These are phyloP conservation scores for Chlamydomonas sp. DNA, from an alignment of 139 green algal genomes.

Conservation along the genomic window DNA sequence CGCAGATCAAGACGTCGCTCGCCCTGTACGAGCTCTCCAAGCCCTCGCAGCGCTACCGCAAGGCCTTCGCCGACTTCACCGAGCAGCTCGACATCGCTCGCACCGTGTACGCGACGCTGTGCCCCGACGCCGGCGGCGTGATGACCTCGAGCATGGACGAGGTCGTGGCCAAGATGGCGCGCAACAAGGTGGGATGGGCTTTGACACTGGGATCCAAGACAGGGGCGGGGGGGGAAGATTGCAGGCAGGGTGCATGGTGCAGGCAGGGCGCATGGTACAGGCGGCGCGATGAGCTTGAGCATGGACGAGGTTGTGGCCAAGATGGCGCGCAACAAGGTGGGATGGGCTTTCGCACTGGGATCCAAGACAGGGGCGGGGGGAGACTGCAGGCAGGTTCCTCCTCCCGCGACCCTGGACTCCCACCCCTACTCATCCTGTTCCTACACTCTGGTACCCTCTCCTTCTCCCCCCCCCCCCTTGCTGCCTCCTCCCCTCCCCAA, in stretches of 20 bases:
- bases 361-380: no score
- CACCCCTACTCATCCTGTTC: no score
- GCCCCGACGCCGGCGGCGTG: constrained; percentile 33
- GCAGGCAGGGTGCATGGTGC: no score
- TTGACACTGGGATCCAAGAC: background rate
- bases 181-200: constrained; percentile 46
- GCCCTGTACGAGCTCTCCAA: constrained; percentile 36
- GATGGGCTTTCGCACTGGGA: no score
- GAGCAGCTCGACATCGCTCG: constrained; percentile 45
- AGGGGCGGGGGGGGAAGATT: background rate
- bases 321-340: constrained; percentile 57
- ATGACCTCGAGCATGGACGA: constrained; percentile 45
- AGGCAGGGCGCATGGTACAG: no score
- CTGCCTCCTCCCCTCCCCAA: no score
- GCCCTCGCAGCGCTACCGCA: constrained; percentile 42
- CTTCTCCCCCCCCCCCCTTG: no score
- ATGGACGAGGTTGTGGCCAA: constrained; percentile 61
- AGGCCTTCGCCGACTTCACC: constrained; percentile 35
- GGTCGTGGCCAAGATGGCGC: constrained; percentile 56
- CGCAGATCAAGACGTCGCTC: constrained; percentile 24
- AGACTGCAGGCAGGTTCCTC: no score
- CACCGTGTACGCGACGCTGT: constrained; percentile 38
- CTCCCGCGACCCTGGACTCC: no score
- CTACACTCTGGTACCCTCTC: no score
- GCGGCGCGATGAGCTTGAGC: constrained; percentile 30